phyloP scores from a whole-genome alignment of 1,284 basidiomycete species.

The Marasmius tenuissimus region DNA sequence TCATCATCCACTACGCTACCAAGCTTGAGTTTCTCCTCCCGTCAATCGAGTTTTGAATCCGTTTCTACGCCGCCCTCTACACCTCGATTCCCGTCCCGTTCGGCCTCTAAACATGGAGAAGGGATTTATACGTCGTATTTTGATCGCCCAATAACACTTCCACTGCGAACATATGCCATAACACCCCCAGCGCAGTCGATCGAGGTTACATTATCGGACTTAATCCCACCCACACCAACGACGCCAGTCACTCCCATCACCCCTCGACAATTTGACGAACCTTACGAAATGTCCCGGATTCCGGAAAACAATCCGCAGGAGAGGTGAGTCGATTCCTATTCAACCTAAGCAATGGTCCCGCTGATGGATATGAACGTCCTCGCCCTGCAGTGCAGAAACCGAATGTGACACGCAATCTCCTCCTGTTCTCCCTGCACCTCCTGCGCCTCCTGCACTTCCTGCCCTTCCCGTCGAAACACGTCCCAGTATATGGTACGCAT shows the following conservation, averaged over 20 bases:
- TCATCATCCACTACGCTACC: conserved; percentile 7
- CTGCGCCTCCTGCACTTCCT: too few species aligned
- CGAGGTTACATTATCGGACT: not conserved
- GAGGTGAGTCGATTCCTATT: not conserved
- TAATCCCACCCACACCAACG: not conserved
- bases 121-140: not conserved
- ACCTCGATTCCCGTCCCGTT: conserved; percentile 6
- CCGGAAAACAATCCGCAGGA: not conserved
- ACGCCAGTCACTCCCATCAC: not conserved
- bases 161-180: not conserved
- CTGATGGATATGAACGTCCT: not conserved
- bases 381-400: not conserved
- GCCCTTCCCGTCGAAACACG: not conserved
- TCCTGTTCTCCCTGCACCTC: not conserved
- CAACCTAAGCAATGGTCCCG: not conserved
- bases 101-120: conserved; percentile 5
- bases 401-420: not conserved
- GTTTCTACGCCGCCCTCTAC: conserved; percentile 8
- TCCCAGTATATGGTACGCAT: not conserved
- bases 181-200: not conserved
- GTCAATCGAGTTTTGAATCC: conserved; percentile 15
- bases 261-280: not conserved
- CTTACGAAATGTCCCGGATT: not conserved
- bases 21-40: conserved; percentile 9
- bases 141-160: not conserved